Evolutionary conservation across 305 asterid species (phyloP).

Genomic region (Fraxinus angustifolia): DNA sequence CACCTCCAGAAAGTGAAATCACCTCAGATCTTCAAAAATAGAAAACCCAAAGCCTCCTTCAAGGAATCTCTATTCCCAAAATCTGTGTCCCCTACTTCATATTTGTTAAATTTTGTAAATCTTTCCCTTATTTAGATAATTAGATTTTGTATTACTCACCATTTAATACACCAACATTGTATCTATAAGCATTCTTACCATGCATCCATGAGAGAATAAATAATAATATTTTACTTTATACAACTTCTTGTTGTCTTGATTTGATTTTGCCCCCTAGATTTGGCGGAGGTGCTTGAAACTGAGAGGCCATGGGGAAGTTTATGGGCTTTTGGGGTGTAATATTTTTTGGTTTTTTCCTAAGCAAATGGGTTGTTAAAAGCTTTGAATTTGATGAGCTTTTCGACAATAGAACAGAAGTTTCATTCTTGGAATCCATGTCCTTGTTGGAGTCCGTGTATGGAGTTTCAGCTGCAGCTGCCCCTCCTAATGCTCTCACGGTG

Average conservation of each 20-base stretch:
- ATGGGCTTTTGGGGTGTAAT: constrained; percentile 38
- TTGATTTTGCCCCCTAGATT: constrained; percentile 20
- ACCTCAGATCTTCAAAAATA: neutral
- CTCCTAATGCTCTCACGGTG: constrained; percentile 50
- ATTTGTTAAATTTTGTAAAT: constrained; percentile 8
- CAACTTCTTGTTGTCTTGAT: neutral
- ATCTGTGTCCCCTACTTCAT: constrained; percentile 13
- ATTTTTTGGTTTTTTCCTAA: constrained; percentile 29
- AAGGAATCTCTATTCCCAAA: neutral
- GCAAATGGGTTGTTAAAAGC: constrained; percentile 34
- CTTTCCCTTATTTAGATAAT: constrained; percentile 7
- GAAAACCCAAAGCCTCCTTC: neutral
- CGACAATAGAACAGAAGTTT: constrained; percentile 35
- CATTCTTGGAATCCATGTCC: constrained; percentile 40
- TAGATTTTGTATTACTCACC: neutral
- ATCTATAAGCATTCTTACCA: neutral
- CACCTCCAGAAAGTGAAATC: neutral
- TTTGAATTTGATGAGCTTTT: constrained; percentile 45
- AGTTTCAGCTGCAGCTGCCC: constrained; percentile 33
- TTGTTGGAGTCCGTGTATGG: constrained; percentile 38
- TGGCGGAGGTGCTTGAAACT: constrained; percentile 11
- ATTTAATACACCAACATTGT: neutral
- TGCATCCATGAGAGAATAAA: neutral
- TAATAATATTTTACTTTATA: neutral
- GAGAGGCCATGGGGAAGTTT: constrained; percentile 34